phyloP scores from a whole-genome alignment of 495 filamentous ascomycete species.

The Aspergillus bridgeri region DNA sequence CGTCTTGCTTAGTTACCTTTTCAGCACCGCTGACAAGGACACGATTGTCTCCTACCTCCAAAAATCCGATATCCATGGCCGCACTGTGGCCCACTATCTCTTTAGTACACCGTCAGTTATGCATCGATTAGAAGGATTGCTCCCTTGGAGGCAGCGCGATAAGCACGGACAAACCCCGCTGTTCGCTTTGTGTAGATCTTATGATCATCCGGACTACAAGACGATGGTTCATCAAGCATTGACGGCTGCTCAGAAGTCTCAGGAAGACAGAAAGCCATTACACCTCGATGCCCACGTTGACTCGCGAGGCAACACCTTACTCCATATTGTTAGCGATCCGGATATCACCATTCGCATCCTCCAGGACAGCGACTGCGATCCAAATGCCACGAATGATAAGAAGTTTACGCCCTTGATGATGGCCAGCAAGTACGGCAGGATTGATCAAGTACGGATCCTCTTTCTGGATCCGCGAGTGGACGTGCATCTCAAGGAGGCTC shows the following conservation, averaged over 20 bases:
- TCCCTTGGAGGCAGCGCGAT: slow-evolving; percentile 89
- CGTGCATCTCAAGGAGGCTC: slow-evolving; percentile 73
- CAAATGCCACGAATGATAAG: slow-evolving; percentile 95
- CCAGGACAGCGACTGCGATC: slow-evolving; percentile 80
- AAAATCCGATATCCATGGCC: slow-evolving; percentile 75
- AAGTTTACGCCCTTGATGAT: slow-evolving; percentile 96
- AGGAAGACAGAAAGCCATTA: slow-evolving; percentile 73
- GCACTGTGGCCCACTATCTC: slow-evolving; percentile 91
- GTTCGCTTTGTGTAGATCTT: slow-evolving; percentile 90
- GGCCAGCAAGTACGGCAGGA: slow-evolving; percentile 96
- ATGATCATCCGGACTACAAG: slow-evolving; percentile 85
- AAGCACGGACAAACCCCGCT: slow-evolving; percentile 96
- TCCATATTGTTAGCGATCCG: slow-evolving; percentile 90
- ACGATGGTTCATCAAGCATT: slow-evolving; percentile 81
- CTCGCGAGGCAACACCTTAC: slow-evolving; percentile 83
- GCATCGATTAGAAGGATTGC: slow-evolving; percentile 62
- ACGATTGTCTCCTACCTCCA: slow-evolving; percentile 63
- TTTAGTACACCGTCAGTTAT: slow-evolving; percentile 87
- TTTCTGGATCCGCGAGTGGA: slow-evolving; percentile 89
- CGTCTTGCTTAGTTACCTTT: slow-evolving; percentile 65
- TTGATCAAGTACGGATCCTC: slow-evolving; percentile 85
- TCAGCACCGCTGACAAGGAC: slow-evolving; percentile 48
- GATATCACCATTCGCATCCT: slow-evolving; percentile 72
- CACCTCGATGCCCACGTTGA: slow-evolving; percentile 94
- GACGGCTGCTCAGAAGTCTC: slow-evolving; percentile 65